phyloP scores from a whole-genome alignment of 2,329 filamentous ascomycete genomes.

The Pseudogymnoascus sp. region DNA sequence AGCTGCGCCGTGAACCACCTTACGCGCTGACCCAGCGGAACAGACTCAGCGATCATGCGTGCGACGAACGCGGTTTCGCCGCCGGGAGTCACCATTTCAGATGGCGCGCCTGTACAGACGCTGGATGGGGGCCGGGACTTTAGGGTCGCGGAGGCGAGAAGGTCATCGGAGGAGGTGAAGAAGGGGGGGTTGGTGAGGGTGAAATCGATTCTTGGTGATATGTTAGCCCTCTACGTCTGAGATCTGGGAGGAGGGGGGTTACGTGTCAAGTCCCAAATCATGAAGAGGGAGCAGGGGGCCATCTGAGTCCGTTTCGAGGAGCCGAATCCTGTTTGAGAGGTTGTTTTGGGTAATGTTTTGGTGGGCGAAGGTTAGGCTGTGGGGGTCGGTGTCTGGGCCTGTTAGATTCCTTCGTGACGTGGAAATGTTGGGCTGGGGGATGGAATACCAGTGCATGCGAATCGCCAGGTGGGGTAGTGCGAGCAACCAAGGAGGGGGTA shows the following conservation, averaged over 20 bases:
- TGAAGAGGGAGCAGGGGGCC: slow-evolving; percentile 53
- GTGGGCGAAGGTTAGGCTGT: slow-evolving; percentile 57
- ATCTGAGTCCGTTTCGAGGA: slow-evolving; percentile 46
- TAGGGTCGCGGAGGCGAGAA: slow-evolving; percentile 52
- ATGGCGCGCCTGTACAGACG: slow-evolving; percentile 65
- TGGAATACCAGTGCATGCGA: slow-evolving; percentile 55
- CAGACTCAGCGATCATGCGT: slow-evolving; percentile 63
- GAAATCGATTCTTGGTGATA: slow-evolving; percentile 56
- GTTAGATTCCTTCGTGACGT: slow-evolving; percentile 25
- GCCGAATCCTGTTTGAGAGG: slow-evolving; percentile 53
- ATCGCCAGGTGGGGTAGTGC: slow-evolving; percentile 61
- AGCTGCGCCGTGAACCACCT: slow-evolving; percentile 91
- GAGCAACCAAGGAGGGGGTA: slow-evolving; percentile 76
- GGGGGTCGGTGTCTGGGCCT: slow-evolving; percentile 60
- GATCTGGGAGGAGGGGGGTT: slow-evolving; percentile 4
- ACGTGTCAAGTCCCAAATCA: slow-evolving; percentile 37
- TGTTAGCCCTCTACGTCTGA: slow-evolving; percentile 12
- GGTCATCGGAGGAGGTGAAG: slow-evolving; percentile 66
- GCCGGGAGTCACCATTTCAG: slow-evolving; percentile 79
- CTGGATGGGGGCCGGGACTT: slow-evolving; percentile 65
- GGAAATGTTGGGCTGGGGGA: neutral
- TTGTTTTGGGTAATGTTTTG: slow-evolving; percentile 61
- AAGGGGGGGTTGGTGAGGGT: slow-evolving; percentile 94
- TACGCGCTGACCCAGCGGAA: slow-evolving; percentile 50
- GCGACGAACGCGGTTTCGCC: slow-evolving; percentile 71